A percentile compares a stretch with the other conserved stretches of the same genome.
Evolutionary conservation across 768 basidiomycete genomes (phyloP).

Genomic region (Piloderma croceum): DNA sequence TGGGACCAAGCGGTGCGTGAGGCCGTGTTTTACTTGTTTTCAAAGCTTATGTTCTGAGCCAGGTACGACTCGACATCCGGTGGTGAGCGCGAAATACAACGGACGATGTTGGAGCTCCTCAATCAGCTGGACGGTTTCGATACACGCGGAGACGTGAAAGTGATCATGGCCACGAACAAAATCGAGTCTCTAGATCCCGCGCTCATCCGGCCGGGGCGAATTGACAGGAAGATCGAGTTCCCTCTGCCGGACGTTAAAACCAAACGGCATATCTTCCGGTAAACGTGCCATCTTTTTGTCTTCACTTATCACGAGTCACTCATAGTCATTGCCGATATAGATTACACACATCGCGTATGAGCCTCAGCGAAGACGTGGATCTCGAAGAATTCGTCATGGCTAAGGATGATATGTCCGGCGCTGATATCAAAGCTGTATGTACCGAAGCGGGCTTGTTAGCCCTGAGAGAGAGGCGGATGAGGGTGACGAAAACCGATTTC

Average conservation of each 20-base stretch:
- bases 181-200: slow-evolving; percentile 98
- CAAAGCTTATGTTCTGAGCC: slow-evolving; percentile 7
- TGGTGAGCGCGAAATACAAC: slow-evolving; percentile 97
- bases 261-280: slow-evolving; percentile 97
- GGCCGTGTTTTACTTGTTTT: slow-evolving; percentile 1
- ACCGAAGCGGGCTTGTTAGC: slow-evolving; percentile 98
- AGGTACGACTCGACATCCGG: slow-evolving; percentile 99
- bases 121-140: slow-evolving; percentile 99
- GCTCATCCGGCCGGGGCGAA: slow-evolving; percentile 95
- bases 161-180: slow-evolving; percentile 99
- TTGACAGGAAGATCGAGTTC: slow-evolving; percentile 98
- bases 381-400: slow-evolving; percentile 93
- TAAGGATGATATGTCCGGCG: slow-evolving; percentile 94
- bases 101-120: slow-evolving; percentile 97
- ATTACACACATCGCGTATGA: slow-evolving; percentile 95
- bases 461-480: slow-evolving; percentile 89
- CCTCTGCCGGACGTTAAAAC: slow-evolving; percentile 97
- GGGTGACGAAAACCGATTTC: slow-evolving; percentile 89
- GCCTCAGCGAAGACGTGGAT: slow-evolving; percentile 79
- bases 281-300: slow-evolving; percentile 12
- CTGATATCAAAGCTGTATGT: slow-evolving; percentile 98
- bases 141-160: slow-evolving; percentile 98
- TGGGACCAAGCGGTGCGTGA: slow-evolving; percentile 89
- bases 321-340: slow-evolving; percentile 29
- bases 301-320: slow-evolving; percentile 1